Evolutionary conservation across 106 monocot species (phyloP).

Genomic region (Xerophyta viscosa): DNA sequence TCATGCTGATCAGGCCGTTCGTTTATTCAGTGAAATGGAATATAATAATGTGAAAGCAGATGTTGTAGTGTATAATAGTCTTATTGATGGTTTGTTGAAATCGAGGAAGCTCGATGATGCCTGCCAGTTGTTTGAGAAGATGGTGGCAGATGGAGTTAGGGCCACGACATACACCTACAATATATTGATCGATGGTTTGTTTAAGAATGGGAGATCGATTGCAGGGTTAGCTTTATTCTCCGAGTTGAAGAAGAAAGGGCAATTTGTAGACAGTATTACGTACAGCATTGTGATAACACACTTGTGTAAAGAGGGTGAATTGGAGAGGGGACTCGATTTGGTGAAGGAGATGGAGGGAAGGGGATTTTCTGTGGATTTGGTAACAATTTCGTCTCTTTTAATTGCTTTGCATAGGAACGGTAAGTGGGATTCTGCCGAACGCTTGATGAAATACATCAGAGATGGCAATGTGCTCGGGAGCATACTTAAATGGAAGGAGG

Average conservation of each 20-base stretch:
- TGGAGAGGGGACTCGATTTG: conserved; percentile 62
- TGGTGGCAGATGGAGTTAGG: conserved; percentile 66
- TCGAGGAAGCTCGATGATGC: conserved; percentile 66
- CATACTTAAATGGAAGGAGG: conserved; percentile 60
- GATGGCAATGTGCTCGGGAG: conserved; percentile 41
- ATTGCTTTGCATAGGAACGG: conserved; percentile 54
- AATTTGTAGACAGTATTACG: conserved; percentile 62
- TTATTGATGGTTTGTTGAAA: conserved; percentile 80
- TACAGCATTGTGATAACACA: conserved; percentile 70
- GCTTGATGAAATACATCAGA: conserved; percentile 61
- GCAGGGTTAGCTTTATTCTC: conserved; percentile 57
- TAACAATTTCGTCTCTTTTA: conserved; percentile 60
- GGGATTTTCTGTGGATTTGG: conserved; percentile 79
- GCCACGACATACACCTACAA: conserved; percentile 60
- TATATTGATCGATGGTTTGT: conserved; percentile 83
- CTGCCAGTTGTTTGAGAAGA: conserved; percentile 73
- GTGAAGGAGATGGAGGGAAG: conserved; percentile 86
- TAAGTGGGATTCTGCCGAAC: conserved; percentile 57
- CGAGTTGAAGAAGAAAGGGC: conserved; percentile 81
- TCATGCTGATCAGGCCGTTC: conserved; percentile 44
- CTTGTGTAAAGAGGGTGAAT: conserved; percentile 56
- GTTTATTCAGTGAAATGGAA: conserved; percentile 66
- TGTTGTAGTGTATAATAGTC: conserved; percentile 54
- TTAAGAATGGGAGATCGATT: conserved; percentile 45
- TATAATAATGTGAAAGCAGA: conserved; percentile 29